Base-by-base conservation (phyloP, 2,329 filamentous ascomycete genomes). In the Trichoderma brevicompactum region DNA sequence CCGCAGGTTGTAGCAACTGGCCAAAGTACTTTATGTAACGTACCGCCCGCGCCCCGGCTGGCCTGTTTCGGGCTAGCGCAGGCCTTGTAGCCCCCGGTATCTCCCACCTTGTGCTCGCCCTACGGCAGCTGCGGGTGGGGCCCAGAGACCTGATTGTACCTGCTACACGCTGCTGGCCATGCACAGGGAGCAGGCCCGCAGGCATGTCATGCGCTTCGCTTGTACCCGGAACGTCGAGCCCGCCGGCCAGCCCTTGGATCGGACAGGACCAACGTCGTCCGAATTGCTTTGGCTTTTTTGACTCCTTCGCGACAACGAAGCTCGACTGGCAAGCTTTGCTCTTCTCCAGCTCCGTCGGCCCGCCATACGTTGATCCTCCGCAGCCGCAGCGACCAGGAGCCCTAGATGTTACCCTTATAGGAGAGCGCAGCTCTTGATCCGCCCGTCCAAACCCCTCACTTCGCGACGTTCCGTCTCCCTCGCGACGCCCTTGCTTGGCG, bases 331-430 rank as follows among this genome's bases (percentile, higher is more conserved):
- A 32, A 49, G 28, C 38, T 59, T n/a, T 55, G 9, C 10, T 34
- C 12, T 17, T 55, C 46, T 41, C 40, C 44, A 62, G 19, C 53
- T 46, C 28, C 48, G n/a, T 15, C 58, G 40, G 44, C 49, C 34
- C 38, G n/a, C 32, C 52, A n/a, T 46, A 34, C 32, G 23, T 32
- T 34, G 32, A 46, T 59, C 49, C 55, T 50, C 53, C 64, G 43
- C 56, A 54, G 36, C 19, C 41, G 44, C 41, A 48, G 5, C 59
- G 38, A n/a, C 36, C 43, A 41, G 28, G 43, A 63, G 53, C 52
- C 66, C 56, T 61, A 69, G 71, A 77, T 78, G 76, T 72, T 59
- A 69, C 70, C 68, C 71, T 78, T 75, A 76, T 78, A 78, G 75
- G 73, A 74, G 72, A 75, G 69, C 69, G 67, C 67, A 65, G 67